Evolutionary conservation across 2,329 filamentous ascomycete genomes (phyloP), one percentile per base, ranked within the genome.

Genomic region (Colletotrichum abscissum): DNA sequence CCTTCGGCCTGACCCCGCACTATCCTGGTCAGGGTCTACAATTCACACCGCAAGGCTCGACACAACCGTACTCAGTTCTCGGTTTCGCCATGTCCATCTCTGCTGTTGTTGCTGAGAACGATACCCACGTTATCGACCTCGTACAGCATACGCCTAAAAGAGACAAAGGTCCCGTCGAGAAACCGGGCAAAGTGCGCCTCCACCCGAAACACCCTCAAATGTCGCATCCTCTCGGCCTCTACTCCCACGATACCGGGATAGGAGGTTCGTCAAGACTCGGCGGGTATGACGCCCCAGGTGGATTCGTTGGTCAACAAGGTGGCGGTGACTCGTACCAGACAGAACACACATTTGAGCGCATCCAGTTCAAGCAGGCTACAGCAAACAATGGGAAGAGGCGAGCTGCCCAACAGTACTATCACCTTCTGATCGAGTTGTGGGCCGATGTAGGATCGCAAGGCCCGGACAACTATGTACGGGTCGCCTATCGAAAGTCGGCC

Each of bases 321-420:
- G 42, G 77, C 28, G 77, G 81, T 42, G 82, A 85, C 60, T 79
- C 82, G 0, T 83, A 84, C 19, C 85, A 87, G 5, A 88, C 84
- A 7, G 89, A 91, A 76, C 87, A 91, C 75, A 90, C 88, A 0
- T 98, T 97, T 80, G 95, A 98, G 80, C 92, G 95, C 12, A 97
- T 98, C 64, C 95, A 98, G 78, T 98, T 98, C 88, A 97, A 97
- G 81, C 94, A 94, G 76, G 95, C 95, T 1, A 98, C 95, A 0
- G 94, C 95, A 28, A 98, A 98, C 84, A 98, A 98, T 77, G 95
- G 95, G 59, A 97, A 97, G 82, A 89, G 95, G 76, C 88, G 95
- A 69, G 95, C 95, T 1, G 94, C 95, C 22, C 95, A 98, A 80
- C 95, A 98, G 78, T 97, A 95, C 81, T 98, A 97, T 79, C 94